Conservation (phyloP, 2,329 filamentous ascomycete genomes). For the Talaromyces amestolkiae region DNA sequence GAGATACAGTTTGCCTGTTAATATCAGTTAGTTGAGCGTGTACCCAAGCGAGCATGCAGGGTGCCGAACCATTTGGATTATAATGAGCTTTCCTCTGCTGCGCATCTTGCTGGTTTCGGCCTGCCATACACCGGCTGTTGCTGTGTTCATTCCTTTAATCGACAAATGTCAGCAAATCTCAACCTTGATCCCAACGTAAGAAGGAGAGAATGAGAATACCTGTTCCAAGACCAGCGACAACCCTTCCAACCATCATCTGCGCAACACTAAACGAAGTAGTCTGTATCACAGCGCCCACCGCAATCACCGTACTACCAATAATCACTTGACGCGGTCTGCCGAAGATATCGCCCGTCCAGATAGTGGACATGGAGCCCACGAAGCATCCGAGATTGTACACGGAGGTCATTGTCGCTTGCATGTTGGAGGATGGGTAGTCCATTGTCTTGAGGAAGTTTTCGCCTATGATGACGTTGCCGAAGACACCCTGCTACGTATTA, state of each 20-base stretch:
- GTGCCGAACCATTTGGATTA: constrained; percentile 29
- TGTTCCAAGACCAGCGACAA: constrained; percentile 50
- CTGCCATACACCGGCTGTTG: constrained; percentile 47
- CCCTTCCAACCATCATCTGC: constrained; percentile 48
- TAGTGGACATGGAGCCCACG: constrained; percentile 16
- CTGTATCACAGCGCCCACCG: constrained; percentile 48
- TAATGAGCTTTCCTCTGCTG: constrained; percentile 28
- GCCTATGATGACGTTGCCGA: constrained; percentile 17
- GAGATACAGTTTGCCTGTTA: constrained; percentile 48
- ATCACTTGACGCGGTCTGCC: constrained; percentile 17
- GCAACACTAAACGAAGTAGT: constrained; percentile 44
- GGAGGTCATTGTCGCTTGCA: constrained; percentile 19
- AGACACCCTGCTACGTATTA: constrained; percentile 14
- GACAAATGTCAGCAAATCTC: not conserved
- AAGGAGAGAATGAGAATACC: constrained; percentile 26
- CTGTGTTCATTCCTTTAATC: constrained; percentile 40
- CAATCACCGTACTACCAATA: constrained; percentile 23
- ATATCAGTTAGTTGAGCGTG: constrained; percentile 36
- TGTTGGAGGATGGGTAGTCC: constrained; percentile 13
- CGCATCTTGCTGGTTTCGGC: constrained; percentile 44
- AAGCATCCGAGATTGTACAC: constrained; percentile 20
- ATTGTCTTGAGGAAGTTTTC: constrained; percentile 18
- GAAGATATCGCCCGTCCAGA: constrained; percentile 17
- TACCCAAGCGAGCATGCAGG: not conserved
- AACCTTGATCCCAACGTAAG: constrained; percentile 19